These are phyloP conservation scores for Malassezia arunalokei DNA, from an alignment of 1,284 basidiomycete genomes.

Conservation along the genomic window DNA sequence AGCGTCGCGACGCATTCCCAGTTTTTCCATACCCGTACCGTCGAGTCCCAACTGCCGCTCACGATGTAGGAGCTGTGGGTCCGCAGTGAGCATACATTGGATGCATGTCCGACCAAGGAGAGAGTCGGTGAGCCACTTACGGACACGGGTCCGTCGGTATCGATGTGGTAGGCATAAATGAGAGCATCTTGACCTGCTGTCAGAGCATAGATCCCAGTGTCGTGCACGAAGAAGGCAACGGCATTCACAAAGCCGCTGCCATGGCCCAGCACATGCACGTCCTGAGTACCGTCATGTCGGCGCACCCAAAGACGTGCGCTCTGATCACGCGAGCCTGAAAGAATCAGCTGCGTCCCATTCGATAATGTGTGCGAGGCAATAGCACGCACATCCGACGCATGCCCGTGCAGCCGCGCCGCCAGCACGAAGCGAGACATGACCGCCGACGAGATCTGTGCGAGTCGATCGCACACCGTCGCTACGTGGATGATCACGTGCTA, in stretches of 20 bases:
- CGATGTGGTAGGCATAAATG: slow-evolving; percentile 32
- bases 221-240: slow-evolving; percentile 20
- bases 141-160: slow-evolving; percentile 15
- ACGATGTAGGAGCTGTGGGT: slow-evolving; percentile 52
- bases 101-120: slow-evolving; percentile 59
- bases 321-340: slow-evolving; percentile 19
- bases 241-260: slow-evolving; percentile 42
- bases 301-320: slow-evolving; percentile 22
- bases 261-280: slow-evolving; percentile 19
- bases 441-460: not conserved
- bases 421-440: slow-evolving; percentile 14
- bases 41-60: slow-evolving; percentile 90
- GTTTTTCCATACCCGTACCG: slow-evolving; percentile 83
- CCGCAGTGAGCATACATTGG: slow-evolving; percentile 79
- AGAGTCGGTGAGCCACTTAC: slow-evolving; percentile 13
- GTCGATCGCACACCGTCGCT: not conserved
- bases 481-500: not conserved
- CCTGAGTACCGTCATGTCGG: not conserved
- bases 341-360: slow-evolving; percentile 23
- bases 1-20: slow-evolving; percentile 60
- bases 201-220: slow-evolving; percentile 18
- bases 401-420: slow-evolving; percentile 26
- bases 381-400: slow-evolving; percentile 33
- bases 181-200: slow-evolving; percentile 39
- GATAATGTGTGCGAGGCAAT: slow-evolving; percentile 28